These are phyloP conservation scores for Russula vinacea DNA, from an alignment of 768 basidiomycete genomes.

Conservation along the genomic window DNA sequence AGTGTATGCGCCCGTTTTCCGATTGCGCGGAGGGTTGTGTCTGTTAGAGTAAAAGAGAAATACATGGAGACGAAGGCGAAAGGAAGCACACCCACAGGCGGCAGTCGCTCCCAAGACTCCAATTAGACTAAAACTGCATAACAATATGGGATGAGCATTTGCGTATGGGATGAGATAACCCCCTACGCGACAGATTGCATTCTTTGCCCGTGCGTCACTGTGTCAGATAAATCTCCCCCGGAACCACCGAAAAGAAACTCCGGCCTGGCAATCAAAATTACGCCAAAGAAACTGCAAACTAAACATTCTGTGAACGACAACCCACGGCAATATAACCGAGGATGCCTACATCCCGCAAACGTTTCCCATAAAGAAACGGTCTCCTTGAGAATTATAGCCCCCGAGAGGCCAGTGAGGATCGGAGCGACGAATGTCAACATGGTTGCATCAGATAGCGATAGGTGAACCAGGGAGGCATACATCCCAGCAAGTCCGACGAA, in stretches of 20 bases:
- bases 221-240: constrained; percentile 9
- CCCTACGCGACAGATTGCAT: constrained; percentile 58
- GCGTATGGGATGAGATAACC: not conserved
- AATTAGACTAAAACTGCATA: constrained; percentile 52
- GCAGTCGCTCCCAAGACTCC: constrained; percentile 63
- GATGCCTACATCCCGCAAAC: constrained; percentile 47
- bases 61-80: not conserved
- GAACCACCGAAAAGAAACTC: constrained; percentile 60
- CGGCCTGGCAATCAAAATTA: constrained; percentile 79
- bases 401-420: constrained; percentile 58
- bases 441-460: constrained; percentile 75
- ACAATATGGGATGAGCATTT: not conserved
- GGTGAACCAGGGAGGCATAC: constrained; percentile 67
- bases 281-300: constrained; percentile 70
- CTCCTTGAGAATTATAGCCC: constrained; percentile 61
- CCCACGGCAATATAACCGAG: not conserved
- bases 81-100: constrained; percentile 53
- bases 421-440: constrained; percentile 76
- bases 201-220: constrained; percentile 39
- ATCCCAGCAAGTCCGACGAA: constrained; percentile 69
- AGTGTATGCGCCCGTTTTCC: constrained; percentile 72
- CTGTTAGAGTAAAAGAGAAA: constrained; percentile 33
- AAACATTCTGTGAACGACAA: not conserved
- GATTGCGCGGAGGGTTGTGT: constrained; percentile 57
- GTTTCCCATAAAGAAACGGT: constrained; percentile 52